Evolutionary conservation across 2,329 filamentous ascomycete species (phyloP), one percentile per base, ranked within the genome.

Genomic region (Nemania sp.): DNA sequence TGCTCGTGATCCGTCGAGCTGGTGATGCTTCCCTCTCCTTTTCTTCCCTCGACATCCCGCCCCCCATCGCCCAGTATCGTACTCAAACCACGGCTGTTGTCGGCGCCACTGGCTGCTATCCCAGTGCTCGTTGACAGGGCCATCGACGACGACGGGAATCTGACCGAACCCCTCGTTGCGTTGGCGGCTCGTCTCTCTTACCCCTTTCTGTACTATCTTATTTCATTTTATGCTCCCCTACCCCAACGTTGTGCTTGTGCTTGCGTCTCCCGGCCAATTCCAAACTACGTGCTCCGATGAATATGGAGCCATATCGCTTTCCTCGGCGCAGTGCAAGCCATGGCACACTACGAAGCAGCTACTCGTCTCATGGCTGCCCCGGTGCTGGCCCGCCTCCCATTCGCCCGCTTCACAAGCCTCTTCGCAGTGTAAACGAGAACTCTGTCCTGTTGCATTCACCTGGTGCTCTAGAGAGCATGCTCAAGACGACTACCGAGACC

Each of bases 401-500:
- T 40, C 68, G 68, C 13, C 71, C 74, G 42, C 67, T 75, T 35
- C 73, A 74, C 52, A 76, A 76, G 37, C 78, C 80, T 4, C 73
- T 81, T 34, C 76, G 77, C 58, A 77, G 75, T 65, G 73, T 81
- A 59, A 77, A 78, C 51, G 77, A 80, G 57, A 79, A 79, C 57
- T 69, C 74, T 32, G 70, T 71, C 29, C 73, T 81, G 52, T 75
- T 81, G 13, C 76, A 74, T 47, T 82, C 77, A 1, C 82, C 84
- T 0, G 83, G 81, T 5, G 82, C 82, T 1, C 74, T 87, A n/a
- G 81, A 86, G 66, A 82, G 84, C 71, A 87, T 88, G 86, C 76
- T 88, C 60, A 88, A 84, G 74, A 88, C 82, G 3, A 87, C 83
- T 1, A 88, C 85, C 0, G 86, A 88, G 69, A 87, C 85, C 9